Base-by-base conservation (phyloP, 192 early-diverging fungal species). In the Mycoemilia scoparia region DNA sequence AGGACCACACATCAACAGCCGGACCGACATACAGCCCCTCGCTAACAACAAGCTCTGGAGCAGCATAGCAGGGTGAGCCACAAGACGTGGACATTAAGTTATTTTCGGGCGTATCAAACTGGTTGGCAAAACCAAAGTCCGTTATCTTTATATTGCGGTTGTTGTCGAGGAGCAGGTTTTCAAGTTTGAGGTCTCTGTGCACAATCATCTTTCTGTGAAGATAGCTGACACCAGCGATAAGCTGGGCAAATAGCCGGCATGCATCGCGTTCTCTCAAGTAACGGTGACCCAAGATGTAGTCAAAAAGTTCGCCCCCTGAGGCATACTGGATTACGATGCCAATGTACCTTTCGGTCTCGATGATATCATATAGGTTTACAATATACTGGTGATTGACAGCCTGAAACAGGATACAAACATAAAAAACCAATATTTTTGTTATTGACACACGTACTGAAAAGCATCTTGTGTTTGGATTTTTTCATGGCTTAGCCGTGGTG, bases 81-180 rank as follows among this genome's bases (percentile, higher is more conserved):
- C 95, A 98, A 21, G 79, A 84, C 5, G 95, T 98, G 4, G 79
- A 64, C 71, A 98, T 77, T 35, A 95, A 57, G 49, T 83, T 79
- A 51, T 73, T 70, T 43, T 66, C 59, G 1, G 79, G 64, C 7
- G 67, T 66, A 11, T 68, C 57, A 29, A 84, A 82, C 62, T 83
- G 76, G 42, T 89, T 93, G 11, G 93, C 90, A 59, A 97, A 97
- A 8, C 93, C 93, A 77, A 97, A 97, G 51, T 97, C 93, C 5
- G 93, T 91, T 54, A 97, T 95, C 40, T 90, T 79, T 30, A 97
- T 74, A 45, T 92, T 88, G 31, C 83, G 68, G 45, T 88, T 68
- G 32, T 71, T 69, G 65, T 97, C 93, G 48, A 97, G 51, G 28
- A 97, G 60, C 44, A 97, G 48, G 38, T 97, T 97, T 62, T 97